These are phyloP conservation scores for Psidium friedrichsthalianum DNA, from an alignment of 345 rosid species.

Conservation along the genomic window DNA sequence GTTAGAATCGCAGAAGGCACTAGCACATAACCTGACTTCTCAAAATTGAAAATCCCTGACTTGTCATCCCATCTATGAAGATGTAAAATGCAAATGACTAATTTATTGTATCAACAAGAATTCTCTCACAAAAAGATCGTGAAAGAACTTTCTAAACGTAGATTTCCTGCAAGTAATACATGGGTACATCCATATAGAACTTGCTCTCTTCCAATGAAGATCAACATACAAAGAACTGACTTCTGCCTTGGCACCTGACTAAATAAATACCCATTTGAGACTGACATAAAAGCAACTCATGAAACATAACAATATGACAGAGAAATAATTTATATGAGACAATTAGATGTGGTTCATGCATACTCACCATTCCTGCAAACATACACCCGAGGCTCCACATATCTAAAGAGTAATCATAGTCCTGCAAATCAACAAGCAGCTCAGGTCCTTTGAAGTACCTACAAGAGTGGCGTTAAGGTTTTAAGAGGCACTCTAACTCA, in stretches of 20 bases:
- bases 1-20: slow-evolving; percentile 12
- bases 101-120: slow-evolving; percentile 3
- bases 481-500: not conserved
- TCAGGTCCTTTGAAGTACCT: slow-evolving; percentile 99
- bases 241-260: not conserved
- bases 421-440: slow-evolving; percentile 96
- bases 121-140: not conserved
- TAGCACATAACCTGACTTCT: slow-evolving; percentile 2
- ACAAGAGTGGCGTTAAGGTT: slow-evolving; percentile 2
- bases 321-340: not conserved
- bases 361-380: slow-evolving; percentile 93
- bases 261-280: not conserved
- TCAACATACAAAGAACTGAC: not conserved
- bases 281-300: not conserved
- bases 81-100: slow-evolving; percentile 13
- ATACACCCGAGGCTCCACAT: slow-evolving; percentile 99
- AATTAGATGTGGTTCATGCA: not conserved
- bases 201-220: not conserved
- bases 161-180: not conserved
- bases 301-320: not conserved
- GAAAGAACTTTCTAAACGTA: not conserved
- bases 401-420: slow-evolving; percentile 94
- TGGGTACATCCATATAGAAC: not conserved
- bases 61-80: slow-evolving; percentile 12
- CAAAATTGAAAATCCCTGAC: not conserved